Conservation (phyloP, 306 rosid genomes). For the Acacia crassicarpa region DNA sequence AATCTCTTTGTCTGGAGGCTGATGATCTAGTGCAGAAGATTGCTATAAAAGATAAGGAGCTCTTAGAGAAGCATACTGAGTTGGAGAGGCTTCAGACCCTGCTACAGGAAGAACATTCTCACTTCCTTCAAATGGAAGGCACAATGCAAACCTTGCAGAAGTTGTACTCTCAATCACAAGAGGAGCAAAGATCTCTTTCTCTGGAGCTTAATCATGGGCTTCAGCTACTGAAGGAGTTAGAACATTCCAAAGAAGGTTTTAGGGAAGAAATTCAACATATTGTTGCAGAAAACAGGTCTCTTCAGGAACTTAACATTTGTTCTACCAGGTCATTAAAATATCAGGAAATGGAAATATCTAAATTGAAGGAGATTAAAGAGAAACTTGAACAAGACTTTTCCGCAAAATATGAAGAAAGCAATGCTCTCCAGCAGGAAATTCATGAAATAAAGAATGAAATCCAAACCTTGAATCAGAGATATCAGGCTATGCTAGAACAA, state of each 20-base stretch:
- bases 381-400: constrained; percentile 74
- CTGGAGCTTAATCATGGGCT: constrained; percentile 81
- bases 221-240: constrained; percentile 74
- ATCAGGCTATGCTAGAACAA: constrained; percentile 67
- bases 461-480: constrained; percentile 57
- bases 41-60: constrained; percentile 71
- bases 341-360: constrained; percentile 69
- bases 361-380: constrained; percentile 83
- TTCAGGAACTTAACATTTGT: constrained; percentile 58
- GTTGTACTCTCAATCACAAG: constrained; percentile 73
- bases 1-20: constrained; percentile 68
- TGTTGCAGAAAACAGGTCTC: constrained; percentile 71
- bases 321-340: constrained; percentile 47
- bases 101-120: constrained; percentile 75
- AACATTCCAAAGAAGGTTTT: constrained; percentile 61
- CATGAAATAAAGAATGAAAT: constrained; percentile 67
- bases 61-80: constrained; percentile 66
- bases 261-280: constrained; percentile 69
- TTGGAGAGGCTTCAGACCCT: constrained; percentile 69
- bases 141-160: constrained; percentile 74
- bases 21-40: constrained; percentile 68
- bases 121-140: constrained; percentile 72
- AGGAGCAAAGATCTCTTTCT: constrained; percentile 83
- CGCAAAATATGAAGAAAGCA: constrained; percentile 64
- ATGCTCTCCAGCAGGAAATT: constrained; percentile 61